Base-by-base conservation (phyloP, 2,329 filamentous ascomycete species). In the Cucurbitaria berberidis region DNA sequence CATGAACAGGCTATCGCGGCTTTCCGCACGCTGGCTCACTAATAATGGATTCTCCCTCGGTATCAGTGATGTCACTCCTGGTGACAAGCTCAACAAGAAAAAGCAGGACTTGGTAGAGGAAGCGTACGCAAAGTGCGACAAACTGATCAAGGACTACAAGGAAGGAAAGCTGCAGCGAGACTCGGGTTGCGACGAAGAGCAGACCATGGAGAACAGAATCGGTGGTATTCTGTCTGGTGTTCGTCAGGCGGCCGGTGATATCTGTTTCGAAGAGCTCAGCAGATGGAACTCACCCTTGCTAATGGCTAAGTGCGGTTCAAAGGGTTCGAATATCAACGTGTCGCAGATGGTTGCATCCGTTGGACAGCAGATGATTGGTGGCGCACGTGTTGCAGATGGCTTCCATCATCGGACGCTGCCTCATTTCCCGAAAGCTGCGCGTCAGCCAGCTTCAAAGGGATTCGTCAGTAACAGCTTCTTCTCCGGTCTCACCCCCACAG, bases 381-480 rank as follows among this genome's bases (percentile, higher is more conserved):
- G 92, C 43, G 86, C 90, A 69, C 93, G 95, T 84, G 93, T 99
- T 27, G 85, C 91, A 39, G 91, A 99, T 76, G 95, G 95, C 6
- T 99, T 99, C 77, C 93, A 98, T 73, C 93, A 98, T 74, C 87
- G 95, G 67, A 97, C 89, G 51, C 77, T 99, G 48, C 95, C 95
- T 34, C 95, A 99, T 75, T 99, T 98, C 72, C 89, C 92, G 48
- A 98, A 98, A 75, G 92, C 95, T 64, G 88, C 91, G 47, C 89
- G 91, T 41, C 89, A 96, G 65, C 91, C 95, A n/a, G 89, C 91
- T 0, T 92, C 93, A 0, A 99, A 98, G 74, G 95, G 95, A 60
- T 99, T 99, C 78, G 93, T 99, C 43, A 86, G 88, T 57, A 97
- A 98, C 78, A 97, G 92, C 78, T 99, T 99, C 82, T 99, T 96